Conservation (phyloP, 1,139 yeast species). For the Nakaseomyces uthaithaninus region DNA sequence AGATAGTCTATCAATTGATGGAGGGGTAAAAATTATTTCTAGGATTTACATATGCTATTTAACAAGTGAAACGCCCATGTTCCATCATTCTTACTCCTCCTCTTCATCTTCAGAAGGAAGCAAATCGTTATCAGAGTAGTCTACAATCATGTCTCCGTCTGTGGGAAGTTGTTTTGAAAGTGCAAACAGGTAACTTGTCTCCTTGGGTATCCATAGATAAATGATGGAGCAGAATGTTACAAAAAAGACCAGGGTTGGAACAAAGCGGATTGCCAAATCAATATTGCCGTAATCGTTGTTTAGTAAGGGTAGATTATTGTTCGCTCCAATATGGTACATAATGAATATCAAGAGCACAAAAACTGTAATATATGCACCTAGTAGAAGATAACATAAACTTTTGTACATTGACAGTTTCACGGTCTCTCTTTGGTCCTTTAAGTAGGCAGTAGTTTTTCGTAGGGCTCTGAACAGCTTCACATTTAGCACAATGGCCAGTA, state of each 20-base stretch:
- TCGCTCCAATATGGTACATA: background rate
- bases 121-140: background rate
- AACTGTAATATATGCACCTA: background rate
- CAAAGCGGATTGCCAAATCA: background rate
- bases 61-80: too few species aligned
- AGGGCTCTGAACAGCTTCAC: background rate
- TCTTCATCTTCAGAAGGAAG: constrained; percentile 1
- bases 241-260: background rate
- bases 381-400: background rate
- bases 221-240: background rate
- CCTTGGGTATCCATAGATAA: constrained; percentile 3
- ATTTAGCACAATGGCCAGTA: background rate
- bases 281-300: background rate
- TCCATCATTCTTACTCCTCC: too few species aligned
- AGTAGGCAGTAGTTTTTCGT: background rate
- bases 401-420: background rate
- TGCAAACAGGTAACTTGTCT: background rate
- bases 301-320: background rate
- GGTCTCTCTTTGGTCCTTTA: background rate
- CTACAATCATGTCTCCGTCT: background rate
- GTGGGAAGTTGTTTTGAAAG: background rate
- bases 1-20: too few species aligned
- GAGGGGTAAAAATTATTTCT: too few species aligned
- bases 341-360: background rate
- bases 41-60: too few species aligned